Base-by-base conservation (phyloP, 1,284 basidiomycete genomes). In the Phenoliferia sp. region DNA sequence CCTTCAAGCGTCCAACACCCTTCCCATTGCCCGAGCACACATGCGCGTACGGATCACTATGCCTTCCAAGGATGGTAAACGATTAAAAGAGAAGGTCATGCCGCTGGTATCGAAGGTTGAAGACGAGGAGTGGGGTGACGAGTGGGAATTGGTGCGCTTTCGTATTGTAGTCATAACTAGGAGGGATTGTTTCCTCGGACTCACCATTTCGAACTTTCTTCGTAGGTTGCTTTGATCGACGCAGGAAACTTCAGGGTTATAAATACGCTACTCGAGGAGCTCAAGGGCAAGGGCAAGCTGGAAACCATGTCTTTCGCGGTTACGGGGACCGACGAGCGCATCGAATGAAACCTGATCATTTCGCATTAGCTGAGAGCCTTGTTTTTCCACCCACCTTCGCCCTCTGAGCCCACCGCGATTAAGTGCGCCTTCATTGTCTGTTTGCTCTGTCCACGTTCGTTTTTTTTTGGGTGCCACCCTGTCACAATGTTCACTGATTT, bases 41-140 rank as follows among this genome's bases (percentile, higher is more conserved):
- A 98, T 99, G 95, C 87, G 93, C 28, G 85, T 99, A 19, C 85
- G 91, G 35, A 84, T 99, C 39, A 86, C 86, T 2, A 85, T 97
- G 80, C 88, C 93, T 2, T 79, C 81, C 3, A 85, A 85, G 59
- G 90, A 94, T 67, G 88, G 85, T 34, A 88, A 90, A 76, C 77
- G 81, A 64, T 79, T 96, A 28, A 87, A 88, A 72, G 86, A 89
- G 61, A 86, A 87, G 79, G 80, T 99, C 3, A 69, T 89, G 6
- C 85, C 87, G 69, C 82, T 86, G 36, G 88, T 88, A 3, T 90
- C 94, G 73, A 89, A 86, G 72, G 85, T 97, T 29, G 96, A 99
- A 79, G 90, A 94, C 70, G 90, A 94, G 68, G 86, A 83, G 72
- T 84, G 84, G 64, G 78, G 83, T 61, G 87, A 89, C 19, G 87